phyloP scores from a whole-genome alignment of 2,329 filamentous ascomycete species.

The Fusarium poae region DNA sequence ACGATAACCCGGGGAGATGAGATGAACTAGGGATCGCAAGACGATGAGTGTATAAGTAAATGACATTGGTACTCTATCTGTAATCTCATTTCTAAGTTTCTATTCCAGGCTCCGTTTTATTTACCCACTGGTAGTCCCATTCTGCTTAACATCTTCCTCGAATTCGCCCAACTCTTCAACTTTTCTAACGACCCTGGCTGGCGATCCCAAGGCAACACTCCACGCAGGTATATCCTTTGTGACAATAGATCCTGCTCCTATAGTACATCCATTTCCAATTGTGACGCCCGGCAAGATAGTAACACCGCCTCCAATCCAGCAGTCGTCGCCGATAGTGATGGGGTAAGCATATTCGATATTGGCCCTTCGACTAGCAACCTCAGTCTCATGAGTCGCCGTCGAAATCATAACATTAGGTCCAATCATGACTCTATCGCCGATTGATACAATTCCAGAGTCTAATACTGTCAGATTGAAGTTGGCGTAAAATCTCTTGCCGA shows the following conservation, averaged over 20 bases:
- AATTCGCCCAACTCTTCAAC: neutral
- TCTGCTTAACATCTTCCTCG: neutral
- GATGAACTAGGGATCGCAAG: neutral
- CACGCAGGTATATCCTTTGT: slow-evolving; percentile 65
- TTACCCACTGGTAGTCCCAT: neutral
- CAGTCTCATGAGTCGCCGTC: slow-evolving; percentile 65
- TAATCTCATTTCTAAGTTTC: neutral
- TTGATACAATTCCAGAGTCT: slow-evolving; percentile 65
- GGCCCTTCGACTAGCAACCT: slow-evolving; percentile 61
- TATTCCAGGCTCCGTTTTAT: rapidly evolving
- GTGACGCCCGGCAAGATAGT: slow-evolving; percentile 83
- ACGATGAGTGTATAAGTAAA: neutral
- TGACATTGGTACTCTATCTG: neutral
- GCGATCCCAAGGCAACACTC: slow-evolving; percentile 55
- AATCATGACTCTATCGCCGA: slow-evolving; percentile 65
- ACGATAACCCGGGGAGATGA: too few species aligned
- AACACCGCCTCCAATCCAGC: slow-evolving; percentile 80
- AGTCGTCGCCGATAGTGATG: slow-evolving; percentile 62
- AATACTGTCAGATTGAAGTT: slow-evolving; percentile 66
- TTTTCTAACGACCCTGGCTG: slow-evolving; percentile 52
- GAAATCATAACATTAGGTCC: slow-evolving; percentile 66
- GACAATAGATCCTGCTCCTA: slow-evolving; percentile 86
- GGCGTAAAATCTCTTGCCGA: slow-evolving; percentile 70
- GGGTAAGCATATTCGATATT: slow-evolving; percentile 63
- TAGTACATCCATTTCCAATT: slow-evolving; percentile 78